Percentiles rank a stretch among this genome's conserved stretches.
These are phyloP conservation scores for Oxyria digyna DNA, from an alignment of 148 eudicot species.

Conservation along the genomic window DNA sequence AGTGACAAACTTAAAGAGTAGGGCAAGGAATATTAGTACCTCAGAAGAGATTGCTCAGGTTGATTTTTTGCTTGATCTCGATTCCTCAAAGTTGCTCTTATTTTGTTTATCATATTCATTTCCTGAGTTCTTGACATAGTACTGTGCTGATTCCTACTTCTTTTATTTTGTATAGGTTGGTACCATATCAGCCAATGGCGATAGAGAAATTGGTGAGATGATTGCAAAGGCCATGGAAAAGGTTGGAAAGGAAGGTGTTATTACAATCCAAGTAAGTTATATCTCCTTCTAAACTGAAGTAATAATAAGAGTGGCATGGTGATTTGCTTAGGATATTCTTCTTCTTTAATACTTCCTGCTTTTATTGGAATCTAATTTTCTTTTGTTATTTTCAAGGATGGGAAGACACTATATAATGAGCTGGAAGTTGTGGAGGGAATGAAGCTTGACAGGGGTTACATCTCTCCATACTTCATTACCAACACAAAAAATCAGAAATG, in stretches of 20 bases:
- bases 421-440: constrained; percentile 60
- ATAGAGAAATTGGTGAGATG: constrained; percentile 65
- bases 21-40: constrained; percentile 87
- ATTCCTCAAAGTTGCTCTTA: background rate
- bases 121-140: background rate
- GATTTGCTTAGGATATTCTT: background rate
- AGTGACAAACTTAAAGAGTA: constrained; percentile 51
- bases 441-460: constrained; percentile 54
- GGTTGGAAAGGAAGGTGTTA: constrained; percentile 78
- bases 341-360: background rate
- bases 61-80: background rate
- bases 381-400: constrained; percentile 35
- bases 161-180: constrained; percentile 54
- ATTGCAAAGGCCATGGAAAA: constrained; percentile 80
- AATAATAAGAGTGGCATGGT: background rate
- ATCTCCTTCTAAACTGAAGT: background rate
- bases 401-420: constrained; percentile 58
- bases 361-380: background rate
- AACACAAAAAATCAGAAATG: constrained; percentile 62
- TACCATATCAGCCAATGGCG: constrained; percentile 68
- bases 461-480: constrained; percentile 50
- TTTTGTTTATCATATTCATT: too few species aligned
- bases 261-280: constrained; percentile 48
- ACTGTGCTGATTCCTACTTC: background rate
- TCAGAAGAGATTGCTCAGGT: constrained; percentile 93